A percentile compares a stretch with the other conserved stretches of the same genome.
phyloP scores from a whole-genome alignment of 306 rosid species.

The Sophora flavescens region DNA sequence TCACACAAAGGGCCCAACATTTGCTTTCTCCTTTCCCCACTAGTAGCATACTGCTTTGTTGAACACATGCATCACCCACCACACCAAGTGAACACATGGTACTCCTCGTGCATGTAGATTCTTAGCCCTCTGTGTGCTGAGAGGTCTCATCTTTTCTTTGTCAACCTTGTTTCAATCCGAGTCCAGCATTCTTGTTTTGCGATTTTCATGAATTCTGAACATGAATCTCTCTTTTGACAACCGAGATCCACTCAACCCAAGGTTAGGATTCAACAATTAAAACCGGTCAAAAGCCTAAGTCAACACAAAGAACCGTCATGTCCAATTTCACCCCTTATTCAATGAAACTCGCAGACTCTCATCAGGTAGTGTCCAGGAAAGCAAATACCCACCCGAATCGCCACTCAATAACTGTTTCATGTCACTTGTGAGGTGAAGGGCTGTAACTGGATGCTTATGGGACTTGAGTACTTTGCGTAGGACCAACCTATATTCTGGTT shows the following conservation, averaged over 20 bases:
- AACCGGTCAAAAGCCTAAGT: constrained; percentile 59
- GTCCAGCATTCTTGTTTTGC: constrained; percentile 60
- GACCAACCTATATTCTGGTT: constrained; percentile 80
- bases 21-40: constrained; percentile 38
- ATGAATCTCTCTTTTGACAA: constrained; percentile 42
- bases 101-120: constrained; percentile 40
- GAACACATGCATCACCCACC: constrained; percentile 45
- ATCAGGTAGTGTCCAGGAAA: constrained; percentile 89
- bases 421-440: constrained; percentile 83
- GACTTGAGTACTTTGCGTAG: constrained; percentile 81
- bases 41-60: constrained; percentile 41
- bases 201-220: constrained; percentile 45
- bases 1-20: constrained; percentile 49
- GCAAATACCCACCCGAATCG: constrained; percentile 85
- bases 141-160: constrained; percentile 39
- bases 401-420: constrained; percentile 92
- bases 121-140: constrained; percentile 35
- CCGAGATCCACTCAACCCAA: constrained; percentile 50
- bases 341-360: constrained; percentile 78
- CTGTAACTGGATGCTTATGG: constrained; percentile 93
- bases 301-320: constrained; percentile 46
- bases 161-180: constrained; percentile 50
- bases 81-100: constrained; percentile 22
- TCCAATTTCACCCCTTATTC: constrained; percentile 71
- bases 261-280: constrained; percentile 49